A percentile compares a stretch with the other conserved stretches of the same genome.
Conservation (phyloP, 371 early-diverging fungal genomes). For the Mucor indicus region DNA sequence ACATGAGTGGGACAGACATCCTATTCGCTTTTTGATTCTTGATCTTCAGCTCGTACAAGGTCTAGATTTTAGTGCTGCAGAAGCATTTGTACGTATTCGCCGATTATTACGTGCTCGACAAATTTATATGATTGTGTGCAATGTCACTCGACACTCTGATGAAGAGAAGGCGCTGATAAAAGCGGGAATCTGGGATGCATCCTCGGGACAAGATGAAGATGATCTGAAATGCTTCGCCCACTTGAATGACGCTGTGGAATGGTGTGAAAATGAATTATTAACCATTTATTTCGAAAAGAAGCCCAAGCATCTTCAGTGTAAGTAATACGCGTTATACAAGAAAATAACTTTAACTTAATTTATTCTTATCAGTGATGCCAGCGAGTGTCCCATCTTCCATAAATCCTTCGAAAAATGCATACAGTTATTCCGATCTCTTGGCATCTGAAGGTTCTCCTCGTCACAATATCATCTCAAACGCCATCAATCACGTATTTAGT, state of each 20-base stretch:
- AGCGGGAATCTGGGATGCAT: conserved; percentile 73
- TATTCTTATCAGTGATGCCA: background rate
- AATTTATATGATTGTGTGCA: conserved; percentile 86
- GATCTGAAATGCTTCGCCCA: conserved; percentile 72
- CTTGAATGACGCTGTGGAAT: conserved; percentile 87
- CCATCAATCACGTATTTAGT: conserved; percentile 33
- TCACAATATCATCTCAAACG: conserved; percentile 31
- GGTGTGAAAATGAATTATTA: conserved; percentile 90
- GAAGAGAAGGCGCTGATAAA: conserved; percentile 71
- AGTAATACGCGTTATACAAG: background rate
- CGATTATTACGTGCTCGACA: conserved; percentile 66
- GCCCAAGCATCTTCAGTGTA: conserved; percentile 25
- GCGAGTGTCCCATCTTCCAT: background rate
- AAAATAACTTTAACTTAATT: background rate
- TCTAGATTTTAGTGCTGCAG: conserved; percentile 94
- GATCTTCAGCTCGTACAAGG: conserved; percentile 88
- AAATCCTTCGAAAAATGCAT: background rate
- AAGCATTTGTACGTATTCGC: conserved; percentile 88
- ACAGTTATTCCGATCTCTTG: conserved; percentile 9
- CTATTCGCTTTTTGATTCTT: conserved; percentile 81
- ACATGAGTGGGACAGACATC: conserved; percentile 65
- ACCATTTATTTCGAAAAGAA: conserved; percentile 61
- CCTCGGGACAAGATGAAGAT: conserved; percentile 32
- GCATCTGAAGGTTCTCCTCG: conserved; percentile 32
- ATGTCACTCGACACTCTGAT: conserved; percentile 61